Percentiles rank a stretch among this genome's conserved stretches.
Conservation (phyloP, 805 yeast genomes). For the Danielia oregonensis region DNA sequence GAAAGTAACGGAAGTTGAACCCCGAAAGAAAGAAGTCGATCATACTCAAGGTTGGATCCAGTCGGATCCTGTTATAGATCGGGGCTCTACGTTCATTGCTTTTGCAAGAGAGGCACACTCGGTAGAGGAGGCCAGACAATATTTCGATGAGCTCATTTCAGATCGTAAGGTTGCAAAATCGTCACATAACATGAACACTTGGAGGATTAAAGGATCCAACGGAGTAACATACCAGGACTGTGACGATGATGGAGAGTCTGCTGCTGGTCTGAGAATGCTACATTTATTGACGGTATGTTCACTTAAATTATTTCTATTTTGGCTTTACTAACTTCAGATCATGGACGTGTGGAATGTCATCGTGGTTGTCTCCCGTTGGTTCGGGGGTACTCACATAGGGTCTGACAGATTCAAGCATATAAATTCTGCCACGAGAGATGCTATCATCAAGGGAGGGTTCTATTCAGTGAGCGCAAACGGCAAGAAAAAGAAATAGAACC, state of each 20-base stretch:
- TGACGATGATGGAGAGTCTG: constrained; percentile 97
- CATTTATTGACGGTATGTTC: constrained; percentile 62
- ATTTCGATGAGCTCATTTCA: constrained; percentile 48
- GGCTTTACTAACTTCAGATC: constrained; percentile 34
- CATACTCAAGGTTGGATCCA: constrained; percentile 69
- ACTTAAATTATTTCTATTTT: constrained; percentile 1
- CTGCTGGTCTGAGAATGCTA: constrained; percentile 86
- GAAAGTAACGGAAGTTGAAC: not conserved
- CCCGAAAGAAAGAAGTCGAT: constrained; percentile 23
- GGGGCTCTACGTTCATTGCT: constrained; percentile 84
- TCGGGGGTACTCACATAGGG: constrained; percentile 86
- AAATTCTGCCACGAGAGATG: constrained; percentile 84
- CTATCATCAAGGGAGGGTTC: constrained; percentile 63
- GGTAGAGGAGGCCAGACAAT: constrained; percentile 62
- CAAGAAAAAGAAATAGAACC: not conserved
- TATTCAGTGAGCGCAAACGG: constrained; percentile 5
- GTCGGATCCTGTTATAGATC: constrained; percentile 75
- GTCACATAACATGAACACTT: constrained; percentile 80
- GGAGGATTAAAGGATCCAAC: constrained; percentile 61
- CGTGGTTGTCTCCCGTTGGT: constrained; percentile 90
- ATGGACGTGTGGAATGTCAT: constrained; percentile 83
- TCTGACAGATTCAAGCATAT: constrained; percentile 94
- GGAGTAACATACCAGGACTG: constrained; percentile 73
- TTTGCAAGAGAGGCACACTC: constrained; percentile 60
- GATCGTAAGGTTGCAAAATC: constrained; percentile 70